These are phyloP conservation scores for Liriodendron chinense DNA, from an alignment of 164 flowering plant species.

Conservation along the genomic window DNA sequence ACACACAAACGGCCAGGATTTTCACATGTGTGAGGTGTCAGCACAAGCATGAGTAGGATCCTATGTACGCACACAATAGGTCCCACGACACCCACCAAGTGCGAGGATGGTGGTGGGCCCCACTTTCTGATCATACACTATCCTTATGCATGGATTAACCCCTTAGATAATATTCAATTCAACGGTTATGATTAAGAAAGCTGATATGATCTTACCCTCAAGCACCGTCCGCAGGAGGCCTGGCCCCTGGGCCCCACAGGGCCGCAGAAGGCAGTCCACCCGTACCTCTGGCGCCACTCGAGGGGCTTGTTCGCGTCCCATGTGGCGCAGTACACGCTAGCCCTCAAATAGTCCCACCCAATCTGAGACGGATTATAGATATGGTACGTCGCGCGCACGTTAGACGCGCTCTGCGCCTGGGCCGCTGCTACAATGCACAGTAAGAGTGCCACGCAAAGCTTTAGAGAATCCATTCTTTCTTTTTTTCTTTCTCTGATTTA, in stretches of 20 bases:
- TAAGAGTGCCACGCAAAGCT: not conserved
- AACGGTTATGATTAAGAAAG: too few relatives aligned
- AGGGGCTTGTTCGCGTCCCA: slow-evolving; percentile 45
- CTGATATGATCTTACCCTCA: slow-evolving; percentile 25
- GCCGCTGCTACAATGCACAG: not conserved
- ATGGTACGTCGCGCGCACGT: slow-evolving; percentile 46
- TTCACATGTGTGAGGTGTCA: too few relatives aligned
- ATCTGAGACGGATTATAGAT: slow-evolving; percentile 36
- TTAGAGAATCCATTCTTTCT: not conserved
- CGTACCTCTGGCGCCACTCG: slow-evolving; percentile 33
- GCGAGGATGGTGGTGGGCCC: too few relatives aligned
- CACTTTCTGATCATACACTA: too few relatives aligned
- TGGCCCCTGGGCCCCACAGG: slow-evolving; percentile 36
- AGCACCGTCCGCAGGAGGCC: slow-evolving; percentile 38
- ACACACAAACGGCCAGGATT: too few relatives aligned
- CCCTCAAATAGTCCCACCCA: slow-evolving; percentile 38
- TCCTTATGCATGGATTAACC: too few relatives aligned
- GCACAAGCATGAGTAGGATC: too few relatives aligned
- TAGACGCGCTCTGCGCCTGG: slow-evolving; percentile 29
- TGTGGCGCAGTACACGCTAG: slow-evolving; percentile 40
- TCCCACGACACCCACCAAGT: too few relatives aligned
- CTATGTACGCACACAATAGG: too few relatives aligned
- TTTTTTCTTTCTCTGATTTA: too few relatives aligned
- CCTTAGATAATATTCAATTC: too few relatives aligned
- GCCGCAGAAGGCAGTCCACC: slow-evolving; percentile 49